Base-by-base conservation (phyloP, 148 eudicot species). In the Camellia lanceoleosa region DNA sequence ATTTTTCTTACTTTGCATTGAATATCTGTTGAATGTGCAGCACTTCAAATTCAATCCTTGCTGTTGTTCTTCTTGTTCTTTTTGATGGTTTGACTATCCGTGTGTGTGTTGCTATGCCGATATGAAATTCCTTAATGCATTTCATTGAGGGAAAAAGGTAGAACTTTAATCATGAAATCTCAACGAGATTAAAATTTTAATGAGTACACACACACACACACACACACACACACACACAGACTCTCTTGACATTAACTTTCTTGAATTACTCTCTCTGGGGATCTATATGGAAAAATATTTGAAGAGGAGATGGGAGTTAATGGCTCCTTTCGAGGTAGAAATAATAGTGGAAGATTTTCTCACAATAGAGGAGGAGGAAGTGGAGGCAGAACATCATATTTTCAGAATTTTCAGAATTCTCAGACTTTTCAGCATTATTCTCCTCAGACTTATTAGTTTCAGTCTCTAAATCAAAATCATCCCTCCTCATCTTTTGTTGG, bases 101-200 rank as follows among this genome's bases (percentile, higher is more conserved):
- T 41, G 61, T 23, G 30, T 80, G 44, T 62, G 66, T 66, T 80
- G 47, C 16, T 61, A 80, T 87, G 87, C 94, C 92, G 98, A 84
- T 92, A 78, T 97, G 97, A 76, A 77, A 87, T 59, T 86, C 97
- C 76, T 85, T 93, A 80, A 92, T 95, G 90, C 89, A 88, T 75
- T 95, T 90, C 84, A 83, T 95, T 80, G 88, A 79, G 86, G 96
- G 92, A 73, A 89, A 89, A 87, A 84, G 86, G 98, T 95, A 88
- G 73, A 16, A 5, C 59, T 18, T 62, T 77, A 44, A 12, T 80
- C 88, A 68, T 67, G 56, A 64, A 11, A 5, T 65, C 38, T 79
- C 47, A 49, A 1, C 18, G 75, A 61, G 9, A 30, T 71, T 58
- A 15, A 59, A 72, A 18, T 58, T 58, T 18, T 47, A 64, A 42